Evolutionary conservation across 1,139 yeast species (phyloP), one percentile per base, ranked within the genome.

Genomic region (Yamadazyma taylorii): DNA sequence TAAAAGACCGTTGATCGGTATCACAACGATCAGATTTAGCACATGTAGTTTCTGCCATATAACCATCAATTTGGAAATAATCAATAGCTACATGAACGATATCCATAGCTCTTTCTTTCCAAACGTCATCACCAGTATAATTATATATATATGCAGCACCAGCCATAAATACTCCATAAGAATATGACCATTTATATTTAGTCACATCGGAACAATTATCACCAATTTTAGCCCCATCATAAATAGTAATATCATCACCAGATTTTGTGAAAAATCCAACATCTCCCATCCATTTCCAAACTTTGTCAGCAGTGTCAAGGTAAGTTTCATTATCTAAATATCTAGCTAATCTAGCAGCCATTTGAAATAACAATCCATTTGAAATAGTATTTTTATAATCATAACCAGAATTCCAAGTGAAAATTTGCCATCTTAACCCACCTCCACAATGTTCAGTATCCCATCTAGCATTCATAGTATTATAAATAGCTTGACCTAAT

Each of bases 341-440:
- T 43, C 89, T 67, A 5, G 88, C 89, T 51, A 86, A 74, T 46
- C 95, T 72, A 4, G 95, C 89, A 21, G 86, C 87, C 36, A 86
- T 58, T 51, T 82, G 81, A 73, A 86, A 86, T 42, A 86, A 64
- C 51, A 86, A 81, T 3, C 88, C 94, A 56, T 84, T 86, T 21
- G 90, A 76, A 41, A 86, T 84, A 21, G 89, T 70, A 60, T 86
- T 86, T 58, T 86, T 86, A 64, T 86, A 86, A 53, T 78, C 75
- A 57, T 82, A 86, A 35, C 95, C 95, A 4, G 81, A 64, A 55
- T 81, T 81, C 81, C 85, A 79, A 36, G 79, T 72, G 65, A 79
- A 82, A 48, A 85, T 85, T 66, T 86, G 95, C 95, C 95, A 86
- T 61, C 95, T 73, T 41, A 86, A 64, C 0, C 95, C 95, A 29